Base-by-base conservation (phyloP, 2,329 filamentous ascomycete genomes). In the Aspergillus phoenicis region DNA sequence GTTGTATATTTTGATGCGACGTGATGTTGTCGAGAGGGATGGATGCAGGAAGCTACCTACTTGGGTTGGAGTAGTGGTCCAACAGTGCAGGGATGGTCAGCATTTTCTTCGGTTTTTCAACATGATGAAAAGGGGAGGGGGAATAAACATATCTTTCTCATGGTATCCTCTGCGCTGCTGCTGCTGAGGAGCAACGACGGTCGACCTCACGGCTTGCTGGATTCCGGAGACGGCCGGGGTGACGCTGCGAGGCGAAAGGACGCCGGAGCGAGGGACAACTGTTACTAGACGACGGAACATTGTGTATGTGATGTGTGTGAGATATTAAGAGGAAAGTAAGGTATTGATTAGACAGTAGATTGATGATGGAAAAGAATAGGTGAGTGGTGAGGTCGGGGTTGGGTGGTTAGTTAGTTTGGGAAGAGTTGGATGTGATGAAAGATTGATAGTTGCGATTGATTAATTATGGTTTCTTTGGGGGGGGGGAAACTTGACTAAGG, bases 41-140 rank as follows among this genome's bases (percentile, higher is more conserved):
- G 13, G 13, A 45, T 22, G 47, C 17, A 30, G 24, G 47, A 28
- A 33, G 26, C 24, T 51, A 51, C 47, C 47, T 93, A 66, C 90
- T 87, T 28, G 90, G 90, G 69, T 85, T 85, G 77, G 86, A 90
- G 81, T 94, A 94, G 80, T 94, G 91, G 77, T 96, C 91, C 66
- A 96, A 84, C 67, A 91, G 81, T 83, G 57, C 61, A 62, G 13
- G 58, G 57, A 56, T 24, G 22, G 68, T 64, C 61, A 68, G 60
- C n/a, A 61, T 62, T 58, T 58, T 61, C 47, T n/a, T 51, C 26
- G 59, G 30, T 48, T 39, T 39, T 20, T 20, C 20, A 2, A 20
- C 20, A 24, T 26, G 22, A 20, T 5, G 54, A 58, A 49, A 41
- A 26, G 15, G 38, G 36, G 36, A 62, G 43, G 48, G 17, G 26